Evolutionary conservation across 129 eudicot genomes (phyloP).

Genomic region (Solidago caesia): DNA sequence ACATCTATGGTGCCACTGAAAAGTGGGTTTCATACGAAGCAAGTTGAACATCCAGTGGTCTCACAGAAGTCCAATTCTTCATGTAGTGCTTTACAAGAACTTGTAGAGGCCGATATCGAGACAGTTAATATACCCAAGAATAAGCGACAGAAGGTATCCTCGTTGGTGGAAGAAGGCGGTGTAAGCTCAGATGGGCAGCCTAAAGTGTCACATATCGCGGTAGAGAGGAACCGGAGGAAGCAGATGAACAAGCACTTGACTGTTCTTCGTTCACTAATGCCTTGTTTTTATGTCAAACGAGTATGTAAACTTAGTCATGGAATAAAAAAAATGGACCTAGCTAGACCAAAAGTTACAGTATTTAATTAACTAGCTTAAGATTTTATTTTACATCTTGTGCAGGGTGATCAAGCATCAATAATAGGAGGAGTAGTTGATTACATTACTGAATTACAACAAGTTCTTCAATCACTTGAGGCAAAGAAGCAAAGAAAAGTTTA

Average conservation of each 20-base stretch:
- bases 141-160: constrained; percentile 58
- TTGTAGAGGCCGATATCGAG: constrained; percentile 24
- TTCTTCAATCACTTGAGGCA: constrained; percentile 74
- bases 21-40: too few species aligned
- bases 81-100: constrained; percentile 38
- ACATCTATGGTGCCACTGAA: constrained; percentile 20
- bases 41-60: constrained; percentile 11
- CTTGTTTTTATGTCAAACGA: constrained; percentile 89
- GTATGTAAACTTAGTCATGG: constrained; percentile 34
- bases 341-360: too few species aligned
- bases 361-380: too few species aligned
- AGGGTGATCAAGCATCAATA: constrained; percentile 94
- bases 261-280: constrained; percentile 86
- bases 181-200: constrained; percentile 40
- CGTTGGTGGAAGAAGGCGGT: constrained; percentile 15
- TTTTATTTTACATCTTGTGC: too few species aligned
- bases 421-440: too few species aligned
- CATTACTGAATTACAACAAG: constrained; percentile 73
- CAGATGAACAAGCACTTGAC: constrained; percentile 87
- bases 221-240: constrained; percentile 90
- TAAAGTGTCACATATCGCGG: constrained; percentile 69
- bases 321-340: too few species aligned
- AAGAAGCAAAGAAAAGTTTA: constrained; percentile 76
- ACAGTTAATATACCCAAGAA: neutral
- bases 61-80: constrained; percentile 42